These are phyloP conservation scores for Cryptosporidium canis DNA, from an alignment of 169 alveolate genomes.

Conservation along the genomic window DNA sequence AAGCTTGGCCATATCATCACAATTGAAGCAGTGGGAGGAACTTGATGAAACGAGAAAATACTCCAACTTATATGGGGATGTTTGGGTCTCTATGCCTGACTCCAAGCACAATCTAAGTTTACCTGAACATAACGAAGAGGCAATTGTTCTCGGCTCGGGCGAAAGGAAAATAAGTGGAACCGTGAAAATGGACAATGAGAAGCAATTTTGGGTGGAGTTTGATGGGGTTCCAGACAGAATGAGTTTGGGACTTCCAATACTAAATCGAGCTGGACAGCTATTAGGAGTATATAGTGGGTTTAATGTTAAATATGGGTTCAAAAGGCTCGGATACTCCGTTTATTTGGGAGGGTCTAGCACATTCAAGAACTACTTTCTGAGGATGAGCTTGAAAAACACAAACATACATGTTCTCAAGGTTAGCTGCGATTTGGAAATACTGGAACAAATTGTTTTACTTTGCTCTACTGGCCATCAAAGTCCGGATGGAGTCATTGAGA, in stretches of 20 bases:
- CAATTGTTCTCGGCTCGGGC: not conserved
- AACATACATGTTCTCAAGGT: not conserved
- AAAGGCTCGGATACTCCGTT: not conserved
- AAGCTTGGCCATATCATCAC: not conserved
- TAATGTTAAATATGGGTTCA: not conserved
- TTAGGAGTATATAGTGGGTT: conserved; percentile 54
- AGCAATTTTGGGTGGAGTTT: conserved; percentile 27
- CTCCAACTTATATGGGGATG: conserved; percentile 7
- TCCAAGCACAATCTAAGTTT: conserved; percentile 33
- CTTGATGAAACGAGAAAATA: not conserved
- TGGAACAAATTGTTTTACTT: conserved; percentile 2
- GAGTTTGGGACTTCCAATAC: conserved; percentile 30
- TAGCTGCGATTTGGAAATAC: not conserved
- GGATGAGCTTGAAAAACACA: not conserved
- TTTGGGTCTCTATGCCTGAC: conserved; percentile 2
- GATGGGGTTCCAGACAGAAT: conserved; percentile 6
- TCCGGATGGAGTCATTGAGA: not conserved
- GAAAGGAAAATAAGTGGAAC: not conserved
- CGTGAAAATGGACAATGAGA: not conserved
- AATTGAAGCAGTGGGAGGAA: not conserved
- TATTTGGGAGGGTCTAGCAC: not conserved
- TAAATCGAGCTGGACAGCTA: not conserved
- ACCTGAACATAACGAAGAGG: not conserved
- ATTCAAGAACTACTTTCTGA: conserved; percentile 5
- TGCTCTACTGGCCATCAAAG: not conserved